Evolutionary conservation across 2,329 filamentous ascomycete genomes (phyloP).

Genomic region (Xylaria arbuscula): DNA sequence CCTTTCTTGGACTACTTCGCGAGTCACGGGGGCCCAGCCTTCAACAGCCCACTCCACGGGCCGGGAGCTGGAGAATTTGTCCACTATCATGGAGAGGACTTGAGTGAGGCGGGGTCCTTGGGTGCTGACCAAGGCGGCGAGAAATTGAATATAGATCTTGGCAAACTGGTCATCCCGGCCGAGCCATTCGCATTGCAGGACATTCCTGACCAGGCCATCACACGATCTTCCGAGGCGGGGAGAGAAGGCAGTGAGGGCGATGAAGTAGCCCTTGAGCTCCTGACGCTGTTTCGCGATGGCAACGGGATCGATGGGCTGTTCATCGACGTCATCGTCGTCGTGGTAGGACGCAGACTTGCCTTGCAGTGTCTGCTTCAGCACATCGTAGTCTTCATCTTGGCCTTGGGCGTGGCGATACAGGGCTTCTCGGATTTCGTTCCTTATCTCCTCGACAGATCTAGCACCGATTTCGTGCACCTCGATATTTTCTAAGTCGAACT

Average conservation of each 20-base stretch:
- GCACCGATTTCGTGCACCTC: conserved; percentile 65
- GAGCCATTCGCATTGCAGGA: conserved; percentile 73
- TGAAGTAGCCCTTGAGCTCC: conserved; percentile 69
- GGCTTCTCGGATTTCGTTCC: conserved; percentile 64
- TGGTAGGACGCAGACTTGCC: conserved; percentile 56
- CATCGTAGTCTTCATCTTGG: conserved; percentile 70
- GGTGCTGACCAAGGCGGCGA: conserved; percentile 80
- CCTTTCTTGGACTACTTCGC: conserved; percentile 74
- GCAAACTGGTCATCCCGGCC: conserved; percentile 73
- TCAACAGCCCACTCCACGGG: conserved; percentile 60
- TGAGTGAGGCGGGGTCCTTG: conserved; percentile 81
- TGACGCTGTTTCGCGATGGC: conserved; percentile 53
- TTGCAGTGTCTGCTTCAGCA: conserved; percentile 68
- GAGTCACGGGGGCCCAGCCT: conserved; percentile 69
- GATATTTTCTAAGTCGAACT: conserved; percentile 69
- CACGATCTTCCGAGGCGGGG: conserved; percentile 70
- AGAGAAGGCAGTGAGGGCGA: conserved; percentile 71
- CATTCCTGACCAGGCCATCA: conserved; percentile 66
- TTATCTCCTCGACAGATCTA: conserved; percentile 66
- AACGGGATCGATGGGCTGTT: conserved; percentile 57
- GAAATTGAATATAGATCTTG: conserved; percentile 74
- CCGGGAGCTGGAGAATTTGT: conserved; percentile 73
- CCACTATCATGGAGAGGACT: conserved; percentile 83
- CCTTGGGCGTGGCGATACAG: conserved; percentile 68
- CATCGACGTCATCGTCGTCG: conserved; percentile 57